Percentiles rank a stretch among this genome's conserved stretches.
phyloP scores from a whole-genome alignment of 2,329 filamentous ascomycete species.

The Aspergillus pseudoviridinutans region DNA sequence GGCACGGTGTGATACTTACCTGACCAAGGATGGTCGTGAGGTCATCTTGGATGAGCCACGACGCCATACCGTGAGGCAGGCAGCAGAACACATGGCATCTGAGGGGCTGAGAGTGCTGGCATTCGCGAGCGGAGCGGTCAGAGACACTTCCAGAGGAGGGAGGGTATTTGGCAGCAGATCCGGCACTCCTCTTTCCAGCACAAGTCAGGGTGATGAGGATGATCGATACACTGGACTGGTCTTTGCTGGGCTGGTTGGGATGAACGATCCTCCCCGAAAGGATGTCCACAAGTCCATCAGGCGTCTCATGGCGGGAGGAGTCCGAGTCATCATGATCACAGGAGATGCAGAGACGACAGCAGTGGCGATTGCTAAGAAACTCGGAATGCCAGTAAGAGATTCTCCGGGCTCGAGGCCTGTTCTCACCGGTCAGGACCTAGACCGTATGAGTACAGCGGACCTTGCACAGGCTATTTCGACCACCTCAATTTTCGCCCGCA shows the following conservation, averaged over 20 bases:
- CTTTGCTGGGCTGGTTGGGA: slow-evolving; percentile 90
- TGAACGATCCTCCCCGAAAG: slow-evolving; percentile 92
- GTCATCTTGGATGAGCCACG: slow-evolving; percentile 75
- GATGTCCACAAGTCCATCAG: slow-evolving; percentile 87
- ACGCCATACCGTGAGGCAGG: slow-evolving; percentile 69
- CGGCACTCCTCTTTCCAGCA: slow-evolving; percentile 37
- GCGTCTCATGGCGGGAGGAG: slow-evolving; percentile 85
- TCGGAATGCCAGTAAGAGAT: slow-evolving; percentile 82
- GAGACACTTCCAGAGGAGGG: slow-evolving; percentile 41
- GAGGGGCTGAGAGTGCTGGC: slow-evolving; percentile 87
- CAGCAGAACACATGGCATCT: slow-evolving; percentile 80
- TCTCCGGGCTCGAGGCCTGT: slow-evolving; percentile 58
- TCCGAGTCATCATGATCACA: slow-evolving; percentile 98
- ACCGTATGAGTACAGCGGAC: slow-evolving; percentile 81
- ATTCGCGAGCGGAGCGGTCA: slow-evolving; percentile 80
- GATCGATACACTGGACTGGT: slow-evolving; percentile 77
- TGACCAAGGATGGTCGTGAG: slow-evolving; percentile 81
- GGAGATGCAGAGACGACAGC: slow-evolving; percentile 95
- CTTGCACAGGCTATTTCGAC: slow-evolving; percentile 79
- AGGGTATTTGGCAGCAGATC: slow-evolving; percentile 52
- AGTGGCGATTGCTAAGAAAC: slow-evolving; percentile 84
- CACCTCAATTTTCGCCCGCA: slow-evolving; percentile 92
- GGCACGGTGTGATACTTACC: slow-evolving; percentile 82
- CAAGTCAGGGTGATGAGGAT: slow-evolving; percentile 51
- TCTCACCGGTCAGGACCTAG: slow-evolving; percentile 85